Base-by-base conservation (phyloP, 1,284 basidiomycete species). In the Peniophora sp. region DNA sequence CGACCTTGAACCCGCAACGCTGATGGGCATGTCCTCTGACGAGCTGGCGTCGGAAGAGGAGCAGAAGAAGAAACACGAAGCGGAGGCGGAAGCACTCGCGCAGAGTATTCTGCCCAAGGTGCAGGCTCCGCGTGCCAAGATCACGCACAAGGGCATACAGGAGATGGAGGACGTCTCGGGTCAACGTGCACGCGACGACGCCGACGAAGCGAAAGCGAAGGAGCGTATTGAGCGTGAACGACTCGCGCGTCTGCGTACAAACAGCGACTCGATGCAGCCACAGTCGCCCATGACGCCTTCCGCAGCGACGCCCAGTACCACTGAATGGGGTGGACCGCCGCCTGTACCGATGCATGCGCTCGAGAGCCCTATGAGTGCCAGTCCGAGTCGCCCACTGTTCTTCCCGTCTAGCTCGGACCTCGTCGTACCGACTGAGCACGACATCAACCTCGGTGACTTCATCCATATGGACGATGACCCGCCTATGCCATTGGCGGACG, bases 121-220 rank as follows among this genome's bases (percentile, higher is more conserved):
- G 11, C 71, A 73, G 3, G 75, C 79, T 23, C 90, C 90, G 53
- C 83, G 85, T 59, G 84, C 89, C 35, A 92, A 92, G 67, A 85
- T 91, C 55, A 93, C 90, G 19, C 91, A 92, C 71, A 93, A 93
- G 67, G 91, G 91, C 52, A 69, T 92, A 55, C 83, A 92, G 70
- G 83, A 90, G 59, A 89, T 93, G 59, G 91, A 92, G 64, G 82
- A 84, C 64, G 68, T 83, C 49, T 78, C 79, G 55, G 84, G 79
- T n/a, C 73, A 75, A 43, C 72, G 77, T 61, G 72, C 80, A 56
- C 70, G 73, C 55, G 81, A 85, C 58, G 69, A 74, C 46, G 75
- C 81, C 54, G 69, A 67, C 52, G 70, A 72, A 59, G 73, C 74
- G 61, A 81, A 83, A 53, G 81, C 81, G 53, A 51, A 50, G 19